Evolutionary conservation across 345 rosid species (phyloP), one percentile per base, ranked within the genome.

Genomic region (Eucalyptus rudis): DNA sequence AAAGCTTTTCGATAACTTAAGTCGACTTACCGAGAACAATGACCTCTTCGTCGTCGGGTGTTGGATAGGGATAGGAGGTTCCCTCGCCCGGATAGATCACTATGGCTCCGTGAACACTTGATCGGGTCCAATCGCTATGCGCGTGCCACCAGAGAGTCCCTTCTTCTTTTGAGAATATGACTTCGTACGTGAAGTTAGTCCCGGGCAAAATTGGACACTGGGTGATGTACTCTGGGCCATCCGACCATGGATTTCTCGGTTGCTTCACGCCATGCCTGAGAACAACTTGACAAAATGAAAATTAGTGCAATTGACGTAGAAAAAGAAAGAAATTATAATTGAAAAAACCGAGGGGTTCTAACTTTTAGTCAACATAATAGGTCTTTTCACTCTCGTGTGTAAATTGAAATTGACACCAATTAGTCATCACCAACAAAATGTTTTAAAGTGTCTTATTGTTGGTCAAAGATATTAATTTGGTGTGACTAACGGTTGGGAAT

Each of bases 181-280:
- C 85, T 71, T 89, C 88, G 1, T 91, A 86, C 2, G 89, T 89
- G 86, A 91, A 91, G 58, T 88, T 87, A 11, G 49, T 76, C 24
- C 90, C 89, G 0, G 89, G 89, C 54, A 50, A 81, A 9, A 91
- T 89, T 6, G 91, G 88, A 79, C 92, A 91, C 7, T 91, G 91
- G 2, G 92, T 91, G 31, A 91, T 49, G 85, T 91, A 83, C 27
- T 89, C 89, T 0, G 92, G 92, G 24, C 92, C 92, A 27, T 91
- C 92, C 4, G 90, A 89, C 92, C 92, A 91, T 5, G 92, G 87
- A 76, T 90, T 90, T n/a, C 90, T 86, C 0, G 91, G 91, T 2
- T 59, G 83, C 50, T 86, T 90, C 79, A 90, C 90, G 1, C 91
- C 91, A 2, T 90, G 91, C 91, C 91, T 89, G 0, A 45, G 49